Percentiles rank a stretch among this genome's conserved stretches.
Conservation (phyloP, 139 green algal genomes). For the Auxenochlorella pyrenoidosa region DNA sequence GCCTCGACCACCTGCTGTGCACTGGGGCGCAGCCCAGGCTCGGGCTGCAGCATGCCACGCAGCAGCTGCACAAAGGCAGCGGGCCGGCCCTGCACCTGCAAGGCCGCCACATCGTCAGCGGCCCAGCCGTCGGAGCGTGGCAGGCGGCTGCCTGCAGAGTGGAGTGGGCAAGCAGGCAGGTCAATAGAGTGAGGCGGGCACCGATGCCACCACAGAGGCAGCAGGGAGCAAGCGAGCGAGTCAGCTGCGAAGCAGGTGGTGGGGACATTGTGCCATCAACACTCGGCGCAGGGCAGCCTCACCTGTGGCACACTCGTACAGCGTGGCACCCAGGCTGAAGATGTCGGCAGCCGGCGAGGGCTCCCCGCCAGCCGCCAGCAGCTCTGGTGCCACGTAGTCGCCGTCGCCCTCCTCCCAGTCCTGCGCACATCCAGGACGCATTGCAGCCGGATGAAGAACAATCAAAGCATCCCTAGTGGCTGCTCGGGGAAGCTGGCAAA, state of each 20-base stretch:
- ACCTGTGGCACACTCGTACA: conserved; percentile 72
- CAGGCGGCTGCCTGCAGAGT: conserved; percentile 1
- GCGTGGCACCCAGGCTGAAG: conserved; percentile 68
- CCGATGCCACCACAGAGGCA: too few species aligned
- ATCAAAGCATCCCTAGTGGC: background rate
- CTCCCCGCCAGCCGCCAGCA: conserved; percentile 55
- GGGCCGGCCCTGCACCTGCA: conserved; percentile 15
- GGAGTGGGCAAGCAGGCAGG: too few species aligned
- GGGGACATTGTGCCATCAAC: too few species aligned
- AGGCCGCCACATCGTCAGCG: background rate
- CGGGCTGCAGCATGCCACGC: conserved; percentile 40
- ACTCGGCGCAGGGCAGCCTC: too few species aligned
- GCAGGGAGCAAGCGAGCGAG: background rate
- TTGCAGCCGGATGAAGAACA: background rate
- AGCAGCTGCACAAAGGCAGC: conserved; percentile 42
- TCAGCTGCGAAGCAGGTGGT: too few species aligned
- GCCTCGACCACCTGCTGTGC: conserved; percentile 40
- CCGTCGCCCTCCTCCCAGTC: conserved; percentile 89
- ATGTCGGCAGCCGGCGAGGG: conserved; percentile 68
- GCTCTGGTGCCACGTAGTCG: conserved; percentile 82
- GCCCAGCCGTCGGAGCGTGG: conserved; percentile 22
- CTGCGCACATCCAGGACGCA: background rate
- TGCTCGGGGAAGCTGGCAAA: too few species aligned
- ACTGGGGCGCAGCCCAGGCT: conserved; percentile 23
- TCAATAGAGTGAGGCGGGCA: background rate